These are phyloP conservation scores for Trichophyton verrucosum DNA, from an alignment of 2,329 filamentous ascomycete genomes.

Conservation along the genomic window DNA sequence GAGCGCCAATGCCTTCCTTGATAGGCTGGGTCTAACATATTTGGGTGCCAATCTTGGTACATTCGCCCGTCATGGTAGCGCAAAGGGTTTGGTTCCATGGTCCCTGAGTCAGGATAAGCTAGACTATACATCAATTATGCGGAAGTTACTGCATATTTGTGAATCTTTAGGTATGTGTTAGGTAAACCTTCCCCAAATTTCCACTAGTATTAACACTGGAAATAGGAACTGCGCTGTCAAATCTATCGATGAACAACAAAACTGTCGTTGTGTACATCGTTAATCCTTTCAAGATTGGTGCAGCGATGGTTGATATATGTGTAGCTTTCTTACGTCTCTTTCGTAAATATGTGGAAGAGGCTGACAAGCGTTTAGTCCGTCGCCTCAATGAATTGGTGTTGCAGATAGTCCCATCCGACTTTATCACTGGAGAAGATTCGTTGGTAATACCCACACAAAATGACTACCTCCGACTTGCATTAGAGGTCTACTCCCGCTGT, in stretches of 20 bases:
- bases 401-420: slow-evolving; percentile 46
- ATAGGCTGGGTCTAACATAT: slow-evolving; percentile 43
- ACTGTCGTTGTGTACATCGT: slow-evolving; percentile 48
- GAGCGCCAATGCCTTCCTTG: slow-evolving; percentile 40
- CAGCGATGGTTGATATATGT: slow-evolving; percentile 41
- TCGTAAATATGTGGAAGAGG: slow-evolving; percentile 38
- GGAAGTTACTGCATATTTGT: slow-evolving; percentile 23
- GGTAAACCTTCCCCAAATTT: background rate
- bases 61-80: slow-evolving; percentile 35
- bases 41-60: slow-evolving; percentile 45
- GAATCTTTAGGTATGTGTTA: slow-evolving; percentile 26
- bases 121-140: slow-evolving; percentile 25
- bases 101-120: slow-evolving; percentile 17
- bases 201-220: background rate
- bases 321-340: slow-evolving; percentile 46
- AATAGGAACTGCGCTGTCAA: slow-evolving; percentile 26
- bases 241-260: slow-evolving; percentile 22
- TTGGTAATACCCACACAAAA: slow-evolving; percentile 40
- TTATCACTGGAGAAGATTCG: slow-evolving; percentile 40
- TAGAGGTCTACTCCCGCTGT: slow-evolving; percentile 48
- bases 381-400: slow-evolving; percentile 40
- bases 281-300: slow-evolving; percentile 40
- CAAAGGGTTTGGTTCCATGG: slow-evolving; percentile 32
- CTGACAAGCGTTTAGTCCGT: slow-evolving; percentile 21
- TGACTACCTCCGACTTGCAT: slow-evolving; percentile 39